Evolutionary conservation across 73 alveolate genomes (phyloP), one percentile per base, ranked within the genome.

Genomic region (Paramecium caudatum): DNA sequence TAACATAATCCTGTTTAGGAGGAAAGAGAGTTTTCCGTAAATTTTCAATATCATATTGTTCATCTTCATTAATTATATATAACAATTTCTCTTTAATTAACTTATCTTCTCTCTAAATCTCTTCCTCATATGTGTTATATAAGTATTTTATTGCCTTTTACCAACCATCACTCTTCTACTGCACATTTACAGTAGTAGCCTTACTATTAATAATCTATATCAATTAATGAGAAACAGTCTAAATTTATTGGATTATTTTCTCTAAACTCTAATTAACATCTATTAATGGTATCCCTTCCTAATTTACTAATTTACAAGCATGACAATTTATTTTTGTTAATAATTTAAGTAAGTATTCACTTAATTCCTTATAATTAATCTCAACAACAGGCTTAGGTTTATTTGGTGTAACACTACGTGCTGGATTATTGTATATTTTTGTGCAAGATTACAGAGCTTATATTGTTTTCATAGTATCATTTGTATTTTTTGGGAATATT

Each of bases 41-140:
- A 27, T 21, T 27, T 8, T 74, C 88, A n/a, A 21, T 12, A 45
- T 45, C 68, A 74, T 41, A 41, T 17, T 74, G 41, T 16, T 74
- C 88, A 13, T 45, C 88, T 43, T 74, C 69, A 43, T 74, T 74
- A 2, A 74, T 74, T 17, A 74, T 74, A 17, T 74, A 45, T 8
- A 74, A 10, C 0, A 74, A 13, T 43, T 74, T 74, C 10, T 74
- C 62, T 19, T 45, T 74, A n/a, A 74, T 19, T 17, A 74, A 41
- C 10, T 74, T 41, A 21, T 74, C 68, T 41, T 74, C 88, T 15
- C 68, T 15, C 32, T 41, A 12, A 1, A 74, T 23, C 32, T 74
- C 68, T 74, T 74, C 88, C 21, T 74, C 88, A 74, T 74, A 74
- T 2, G 62, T 37, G 19, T 74, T 45, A 2, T 41, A 37, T 8